phyloP scores from a whole-genome alignment of 345 rosid genomes.

The Pistacia vera region DNA sequence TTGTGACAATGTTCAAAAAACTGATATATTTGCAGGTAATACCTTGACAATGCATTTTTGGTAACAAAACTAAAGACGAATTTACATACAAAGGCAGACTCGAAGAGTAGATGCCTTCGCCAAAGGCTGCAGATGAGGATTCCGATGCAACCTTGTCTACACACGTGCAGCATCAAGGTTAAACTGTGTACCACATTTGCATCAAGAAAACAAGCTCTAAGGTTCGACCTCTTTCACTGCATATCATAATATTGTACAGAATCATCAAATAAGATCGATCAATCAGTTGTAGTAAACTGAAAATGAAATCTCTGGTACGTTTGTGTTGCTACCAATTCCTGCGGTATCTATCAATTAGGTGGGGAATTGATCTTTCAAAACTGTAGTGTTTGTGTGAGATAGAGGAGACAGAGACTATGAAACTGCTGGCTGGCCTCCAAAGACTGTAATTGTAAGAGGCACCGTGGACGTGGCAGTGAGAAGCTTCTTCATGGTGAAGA shows the following conservation, averaged over 20 bases:
- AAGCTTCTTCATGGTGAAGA: conserved; percentile 58
- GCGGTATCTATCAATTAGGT: conserved; percentile 81
- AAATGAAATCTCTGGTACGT: too few relatives aligned
- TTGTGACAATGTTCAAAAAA: background rate
- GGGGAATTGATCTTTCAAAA: conserved; percentile 77
- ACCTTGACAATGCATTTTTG: conserved; percentile 7
- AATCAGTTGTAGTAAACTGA: background rate
- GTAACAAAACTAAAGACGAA: conserved; percentile 18
- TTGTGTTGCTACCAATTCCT: background rate
- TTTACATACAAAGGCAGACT: conserved; percentile 44
- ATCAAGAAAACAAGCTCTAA: conserved; percentile 25
- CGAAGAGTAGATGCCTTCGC: conserved; percentile 60
- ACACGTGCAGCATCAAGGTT: background rate
- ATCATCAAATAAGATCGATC: background rate
- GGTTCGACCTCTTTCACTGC: conserved; percentile 2
- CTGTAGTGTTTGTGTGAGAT: conserved; percentile 71
- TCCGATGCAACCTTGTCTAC: conserved; percentile 66
- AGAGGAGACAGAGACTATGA: conserved; percentile 86
- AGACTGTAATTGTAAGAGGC: conserved; percentile 61
- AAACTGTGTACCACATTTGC: background rate
- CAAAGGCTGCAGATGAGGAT: conserved; percentile 86
- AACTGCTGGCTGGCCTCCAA: conserved; percentile 74
- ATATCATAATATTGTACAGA: background rate
- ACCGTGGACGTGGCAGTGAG: conserved; percentile 62
- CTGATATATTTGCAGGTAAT: background rate